Conservation (phyloP, 2,329 filamentous ascomycete species). For the Thelonectria discophora region DNA sequence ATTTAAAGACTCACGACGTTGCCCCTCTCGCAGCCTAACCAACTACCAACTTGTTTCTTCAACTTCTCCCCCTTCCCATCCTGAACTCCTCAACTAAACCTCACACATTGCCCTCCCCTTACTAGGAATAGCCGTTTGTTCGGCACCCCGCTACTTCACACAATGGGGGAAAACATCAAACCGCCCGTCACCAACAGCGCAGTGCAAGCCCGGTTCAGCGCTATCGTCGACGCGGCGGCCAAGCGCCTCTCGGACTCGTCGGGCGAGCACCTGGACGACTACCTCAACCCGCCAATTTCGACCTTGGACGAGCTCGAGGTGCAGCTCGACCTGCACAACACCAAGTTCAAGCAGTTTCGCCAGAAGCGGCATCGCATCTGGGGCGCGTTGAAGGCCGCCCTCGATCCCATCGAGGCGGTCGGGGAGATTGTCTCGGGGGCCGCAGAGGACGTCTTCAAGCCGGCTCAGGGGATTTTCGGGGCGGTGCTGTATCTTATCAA, state of each 20-base stretch:
- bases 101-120: neutral
- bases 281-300: conserved; percentile 46
- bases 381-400: conserved; percentile 43
- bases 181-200: neutral
- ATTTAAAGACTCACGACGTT: neutral
- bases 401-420: conserved; percentile 51
- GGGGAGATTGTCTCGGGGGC: conserved; percentile 51
- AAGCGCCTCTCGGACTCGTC: conserved; percentile 45
- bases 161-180: conserved; percentile 13
- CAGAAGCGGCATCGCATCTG: conserved; percentile 48
- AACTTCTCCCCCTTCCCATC: neutral
- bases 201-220: conserved; percentile 38
- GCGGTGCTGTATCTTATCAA: conserved; percentile 55
- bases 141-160: neutral
- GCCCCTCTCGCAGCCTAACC: neutral
- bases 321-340: conserved; percentile 48
- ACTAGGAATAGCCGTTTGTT: neutral
- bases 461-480: conserved; percentile 52
- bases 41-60: neutral
- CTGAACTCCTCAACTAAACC: neutral
- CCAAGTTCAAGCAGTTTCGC: conserved; percentile 49
- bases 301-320: conserved; percentile 45
- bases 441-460: conserved; percentile 51
- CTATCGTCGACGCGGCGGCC: conserved; percentile 48
- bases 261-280: conserved; percentile 44